phyloP scores from a whole-genome alignment of 306 rosid species.

The Ceratonia siliqua region DNA sequence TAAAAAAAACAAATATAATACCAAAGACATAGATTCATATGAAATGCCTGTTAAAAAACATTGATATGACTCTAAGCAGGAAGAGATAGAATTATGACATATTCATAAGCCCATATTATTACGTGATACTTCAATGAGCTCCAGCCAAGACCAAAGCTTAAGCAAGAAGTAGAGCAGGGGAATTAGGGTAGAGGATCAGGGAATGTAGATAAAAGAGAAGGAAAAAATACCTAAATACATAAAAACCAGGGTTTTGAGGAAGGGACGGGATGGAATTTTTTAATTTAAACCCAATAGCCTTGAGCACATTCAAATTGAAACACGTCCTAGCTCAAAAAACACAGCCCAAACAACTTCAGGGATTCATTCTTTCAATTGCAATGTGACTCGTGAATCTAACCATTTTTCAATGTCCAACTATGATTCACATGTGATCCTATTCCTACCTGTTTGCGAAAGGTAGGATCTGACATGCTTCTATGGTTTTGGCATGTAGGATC shows the following conservation, averaged over 20 bases:
- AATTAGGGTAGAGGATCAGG: background rate
- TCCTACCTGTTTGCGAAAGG: no score
- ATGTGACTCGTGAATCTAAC: no score
- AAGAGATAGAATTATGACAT: background rate
- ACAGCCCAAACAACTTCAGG: background rate
- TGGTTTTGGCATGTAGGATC: no score
- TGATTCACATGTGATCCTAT: no score
- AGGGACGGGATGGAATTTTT: background rate
- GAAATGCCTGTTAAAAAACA: background rate
- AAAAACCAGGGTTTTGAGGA: background rate
- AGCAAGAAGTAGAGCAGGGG: background rate
- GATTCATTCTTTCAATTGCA: background rate
- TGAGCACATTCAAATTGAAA: background rate
- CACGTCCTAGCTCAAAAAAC: no score
- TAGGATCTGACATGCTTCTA: no score
- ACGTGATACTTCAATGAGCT: background rate
- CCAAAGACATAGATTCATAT: background rate
- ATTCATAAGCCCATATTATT: background rate
- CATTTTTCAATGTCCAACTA: no score
- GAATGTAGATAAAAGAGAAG: background rate
- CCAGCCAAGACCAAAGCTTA: background rate
- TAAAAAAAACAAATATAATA: background rate
- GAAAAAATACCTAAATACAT: background rate
- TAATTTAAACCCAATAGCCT: background rate
- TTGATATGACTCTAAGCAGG: background rate